These are phyloP conservation scores for Bonia amplexicaulis DNA, from an alignment of 176 grass and related monocot genomes.

Conservation along the genomic window DNA sequence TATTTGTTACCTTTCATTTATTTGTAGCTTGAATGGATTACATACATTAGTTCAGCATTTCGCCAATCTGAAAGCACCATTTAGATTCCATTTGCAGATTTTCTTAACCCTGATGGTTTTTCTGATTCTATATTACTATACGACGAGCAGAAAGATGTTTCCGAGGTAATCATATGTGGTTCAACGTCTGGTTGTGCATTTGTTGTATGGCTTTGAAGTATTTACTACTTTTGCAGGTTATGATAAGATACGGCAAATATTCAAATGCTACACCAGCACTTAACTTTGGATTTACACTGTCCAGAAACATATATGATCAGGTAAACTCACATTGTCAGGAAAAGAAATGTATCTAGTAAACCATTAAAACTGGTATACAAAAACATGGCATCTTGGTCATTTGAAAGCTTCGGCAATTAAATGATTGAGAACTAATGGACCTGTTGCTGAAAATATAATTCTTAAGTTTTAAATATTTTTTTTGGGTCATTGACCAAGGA, in stretches of 20 bases:
- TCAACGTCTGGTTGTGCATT: not conserved
- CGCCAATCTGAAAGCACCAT: constrained; percentile 30
- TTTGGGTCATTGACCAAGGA: constrained; percentile 3
- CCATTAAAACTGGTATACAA: not conserved
- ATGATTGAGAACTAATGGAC: not conserved
- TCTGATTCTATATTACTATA: constrained; percentile 52
- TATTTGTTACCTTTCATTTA: not conserved
- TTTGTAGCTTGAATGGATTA: constrained; percentile 6
- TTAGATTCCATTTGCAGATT: constrained; percentile 97
- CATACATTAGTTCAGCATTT: not conserved
- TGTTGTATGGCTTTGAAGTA: not conserved
- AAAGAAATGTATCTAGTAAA: not conserved
- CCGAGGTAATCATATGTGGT: constrained; percentile 48
- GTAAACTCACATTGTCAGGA: constrained; percentile 32
- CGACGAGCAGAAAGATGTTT: constrained; percentile 53
- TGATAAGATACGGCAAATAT: constrained; percentile 78
- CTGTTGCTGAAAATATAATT: not conserved
- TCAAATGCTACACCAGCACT: constrained; percentile 63
- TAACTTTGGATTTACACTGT: constrained; percentile 85
- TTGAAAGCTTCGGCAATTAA: not conserved
- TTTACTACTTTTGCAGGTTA: constrained; percentile 52
- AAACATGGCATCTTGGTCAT: not conserved
- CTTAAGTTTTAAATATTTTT: not conserved
- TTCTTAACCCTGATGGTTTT: constrained; percentile 67
- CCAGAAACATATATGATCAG: constrained; percentile 70